phyloP scores from a whole-genome alignment of 2,329 filamentous ascomycete genomes.

The Hymenoscyphus infarciens region DNA sequence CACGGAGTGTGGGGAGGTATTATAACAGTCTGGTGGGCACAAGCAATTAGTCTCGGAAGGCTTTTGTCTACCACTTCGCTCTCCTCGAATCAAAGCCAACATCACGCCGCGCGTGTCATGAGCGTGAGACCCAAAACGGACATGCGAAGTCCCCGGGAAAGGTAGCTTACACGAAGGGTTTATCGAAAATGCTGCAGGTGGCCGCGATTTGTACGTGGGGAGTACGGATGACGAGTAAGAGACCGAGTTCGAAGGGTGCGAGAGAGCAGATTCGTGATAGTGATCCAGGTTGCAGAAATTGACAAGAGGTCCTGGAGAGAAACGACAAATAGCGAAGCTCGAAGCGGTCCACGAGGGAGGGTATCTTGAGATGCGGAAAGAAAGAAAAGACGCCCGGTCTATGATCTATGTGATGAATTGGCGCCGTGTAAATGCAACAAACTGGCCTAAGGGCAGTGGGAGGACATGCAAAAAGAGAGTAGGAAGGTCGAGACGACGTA shows the following conservation, averaged over 20 bases:
- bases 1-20: not conserved
- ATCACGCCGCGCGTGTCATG: not conserved
- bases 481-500: not conserved
- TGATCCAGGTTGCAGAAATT: conserved; percentile 9
- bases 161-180: conserved; percentile 20
- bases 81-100: not conserved
- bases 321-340: conserved; percentile 7
- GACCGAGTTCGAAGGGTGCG: conserved; percentile 18
- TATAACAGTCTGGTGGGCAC: not conserved
- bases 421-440: conserved; percentile 16
- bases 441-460: conserved; percentile 18
- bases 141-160: conserved; percentile 7
- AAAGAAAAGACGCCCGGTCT: conserved; percentile 27
- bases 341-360: conserved; percentile 19
- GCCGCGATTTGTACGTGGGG: not conserved
- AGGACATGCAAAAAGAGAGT: conserved; percentile 18
- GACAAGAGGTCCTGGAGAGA: not conserved
- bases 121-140: not conserved
- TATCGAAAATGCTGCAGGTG: conserved; percentile 20
- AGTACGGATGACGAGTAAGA: conserved; percentile 10
- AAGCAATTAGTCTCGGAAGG: not conserved
- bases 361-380: conserved; percentile 23
- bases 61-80: not conserved
- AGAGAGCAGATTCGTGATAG: conserved; percentile 14
- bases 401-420: conserved; percentile 25